Base-by-base conservation (phyloP, 257 asterid species). In the Schizonepeta tenuifolia region DNA sequence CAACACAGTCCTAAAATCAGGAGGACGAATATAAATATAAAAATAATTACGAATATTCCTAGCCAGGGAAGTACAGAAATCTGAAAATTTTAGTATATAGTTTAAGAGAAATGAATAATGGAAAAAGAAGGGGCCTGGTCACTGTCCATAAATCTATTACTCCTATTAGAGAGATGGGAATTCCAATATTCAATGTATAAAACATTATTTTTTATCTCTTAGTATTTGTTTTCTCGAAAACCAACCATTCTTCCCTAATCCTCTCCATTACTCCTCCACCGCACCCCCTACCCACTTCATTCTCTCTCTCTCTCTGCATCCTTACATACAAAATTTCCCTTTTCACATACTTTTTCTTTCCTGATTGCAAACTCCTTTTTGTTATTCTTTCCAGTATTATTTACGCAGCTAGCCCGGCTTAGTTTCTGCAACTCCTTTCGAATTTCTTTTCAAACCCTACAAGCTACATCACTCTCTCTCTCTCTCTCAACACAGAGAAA, bases 171-270 rank as follows among this genome's bases (percentile, higher is more conserved):
- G 33, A 47, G 31, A 46, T 62, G 41, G 24, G 40, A 67, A 67
- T 79, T 80, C 72, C 83, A 61, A 78, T 72, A 85, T 79, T 83
- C 84, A 79, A 55, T 78, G 31, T 46, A 61, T 65, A 75, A 57
- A 75, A 84, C 76, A 80, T 69, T 78, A 71, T 71, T 35, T 31
- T 20, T 21, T 14, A 7, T 7, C 65, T 1, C 3, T 9, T 26
- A 12, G 6, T 36, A 20, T 77, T 75, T 79, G 81, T 77, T 82
- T 80, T 79, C 83, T 82, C 78, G 80, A 78, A 49, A 80, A 79
- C 85, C 86, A 83, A 83, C 86, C 85, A 81, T 79, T 84, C 82
- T 41, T 64, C 69, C 54, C 69, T 55, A 69, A 51, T 68, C 61
- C 70, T 38, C 50, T 41, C 31, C 65, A 50, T 75, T 67, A 64